These are phyloP conservation scores for Phaeosphaeria sp. DNA, from an alignment of 2,329 filamentous ascomycete genomes.

Conservation along the genomic window DNA sequence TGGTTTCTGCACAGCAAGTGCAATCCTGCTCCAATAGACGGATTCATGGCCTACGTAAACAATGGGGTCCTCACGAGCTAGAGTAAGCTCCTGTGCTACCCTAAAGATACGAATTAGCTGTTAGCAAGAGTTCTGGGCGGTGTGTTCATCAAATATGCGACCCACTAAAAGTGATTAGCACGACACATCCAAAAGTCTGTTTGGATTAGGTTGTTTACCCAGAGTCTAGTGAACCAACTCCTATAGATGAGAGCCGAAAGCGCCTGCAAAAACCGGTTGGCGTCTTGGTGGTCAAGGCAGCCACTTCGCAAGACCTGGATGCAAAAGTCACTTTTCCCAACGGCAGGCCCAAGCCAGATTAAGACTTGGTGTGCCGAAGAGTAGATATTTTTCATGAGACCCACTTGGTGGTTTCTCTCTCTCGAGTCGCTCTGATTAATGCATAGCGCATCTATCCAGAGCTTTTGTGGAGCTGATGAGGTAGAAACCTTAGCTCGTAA, in stretches of 20 bases:
- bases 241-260: not conserved
- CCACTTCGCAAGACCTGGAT: not conserved
- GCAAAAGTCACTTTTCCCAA: not conserved
- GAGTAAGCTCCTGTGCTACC: not conserved
- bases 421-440: not conserved
- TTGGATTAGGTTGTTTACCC: not conserved
- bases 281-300: not conserved
- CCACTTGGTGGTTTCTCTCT: not conserved
- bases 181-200: not conserved
- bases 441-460: not conserved
- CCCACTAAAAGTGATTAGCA: not conserved
- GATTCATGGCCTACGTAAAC: not conserved
- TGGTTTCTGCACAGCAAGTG: not conserved
- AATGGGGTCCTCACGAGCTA: not conserved
- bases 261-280: not conserved
- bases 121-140: not conserved
- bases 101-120: too few relatives aligned
- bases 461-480: not conserved
- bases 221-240: not conserved
- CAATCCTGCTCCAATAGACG: not conserved
- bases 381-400: not conserved
- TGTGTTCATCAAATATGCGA: not conserved
- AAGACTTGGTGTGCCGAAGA: not conserved
- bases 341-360: not conserved
- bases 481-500: not conserved